These are phyloP conservation scores for Triticum timopheevii DNA, from an alignment of 176 grass and related monocot species.

Conservation along the genomic window DNA sequence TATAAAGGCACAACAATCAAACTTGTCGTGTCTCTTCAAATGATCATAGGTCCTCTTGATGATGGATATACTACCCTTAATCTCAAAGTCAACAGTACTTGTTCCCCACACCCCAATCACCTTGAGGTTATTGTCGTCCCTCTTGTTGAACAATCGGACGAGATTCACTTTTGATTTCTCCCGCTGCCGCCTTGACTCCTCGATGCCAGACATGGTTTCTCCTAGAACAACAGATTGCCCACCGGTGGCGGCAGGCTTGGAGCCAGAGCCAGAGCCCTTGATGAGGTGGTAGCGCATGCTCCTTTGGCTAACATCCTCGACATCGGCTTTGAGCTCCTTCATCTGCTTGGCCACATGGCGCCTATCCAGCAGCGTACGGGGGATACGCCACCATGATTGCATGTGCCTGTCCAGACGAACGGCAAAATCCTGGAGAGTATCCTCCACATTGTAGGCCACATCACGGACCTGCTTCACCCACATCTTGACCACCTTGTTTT, in stretches of 20 bases:
- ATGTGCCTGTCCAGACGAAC: background rate
- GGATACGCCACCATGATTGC: background rate
- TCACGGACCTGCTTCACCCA: slow-evolving; percentile 16
- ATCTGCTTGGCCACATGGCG: background rate
- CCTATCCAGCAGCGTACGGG: background rate
- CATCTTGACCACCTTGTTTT: background rate
- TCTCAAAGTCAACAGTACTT: too few species aligned
- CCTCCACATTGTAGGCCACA: slow-evolving; percentile 25
- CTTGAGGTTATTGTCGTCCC: background rate
- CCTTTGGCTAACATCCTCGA: background rate
- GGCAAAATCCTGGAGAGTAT: background rate
- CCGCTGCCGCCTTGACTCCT: background rate
- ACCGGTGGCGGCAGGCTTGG: background rate
- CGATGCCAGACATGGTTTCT: background rate
- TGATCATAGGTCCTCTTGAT: too few species aligned
- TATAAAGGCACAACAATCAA: too few species aligned
- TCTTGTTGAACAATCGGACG: background rate
- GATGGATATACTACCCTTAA: too few species aligned
- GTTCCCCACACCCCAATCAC: slow-evolving; percentile 9
- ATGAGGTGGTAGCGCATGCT: background rate
- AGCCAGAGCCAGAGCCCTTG: background rate
- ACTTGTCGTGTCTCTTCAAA: too few species aligned
- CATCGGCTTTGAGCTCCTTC: background rate
- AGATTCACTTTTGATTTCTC: background rate
- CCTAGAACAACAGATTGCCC: background rate